Evolutionary conservation across 2,329 filamentous ascomycete genomes (phyloP), one percentile per base, ranked within the genome.

Genomic region (Fusarium sp.): DNA sequence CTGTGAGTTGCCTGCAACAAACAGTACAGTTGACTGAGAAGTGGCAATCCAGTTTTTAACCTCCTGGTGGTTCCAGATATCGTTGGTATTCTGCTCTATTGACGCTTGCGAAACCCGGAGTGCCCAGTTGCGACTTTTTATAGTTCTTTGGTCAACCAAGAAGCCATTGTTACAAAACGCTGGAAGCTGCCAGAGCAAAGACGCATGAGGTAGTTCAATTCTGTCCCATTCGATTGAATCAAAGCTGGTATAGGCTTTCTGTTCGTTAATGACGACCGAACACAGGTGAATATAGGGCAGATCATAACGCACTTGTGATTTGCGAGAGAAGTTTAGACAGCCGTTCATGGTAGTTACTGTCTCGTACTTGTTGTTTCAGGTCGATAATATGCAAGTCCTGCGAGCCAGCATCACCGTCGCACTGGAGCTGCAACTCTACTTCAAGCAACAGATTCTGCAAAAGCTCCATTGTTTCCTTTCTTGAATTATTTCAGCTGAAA

Each of bases 311-410:
- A n/a, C n/a, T n/a, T n/a, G n/a, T n/a, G n/a, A n/a, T n/a, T n/a
- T n/a, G n/a, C n/a, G n/a, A n/a, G n/a, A n/a, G 22, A n/a, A 41
- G 39, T 14, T 4, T n/a, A 4, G 39, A 41, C 4, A 41, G 39
- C 39, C 2, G 6, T 0, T 41, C 39, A 41, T 5, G 39, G 5
- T 41, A 41, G 2, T 41, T 9, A 0, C 0, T 41, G 22, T 41
- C 39, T 22, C 39, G 39, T 41, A 41, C 13, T 4, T 41, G 22
- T n/a, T 15, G 20, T 13, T n/a, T 15, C 13, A 41, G 39, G 39
- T n/a, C 39, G 22, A 6, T 41, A 15, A 41, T 41, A n/a, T 41
- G 22, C 22, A n/a, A 41, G 1, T 15, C 32, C 39, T n/a, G 22
- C 12, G 5, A 41, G 22, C 22, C 22, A n/a, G 22, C 39, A 41